Conservation (phyloP, 805 yeast species). For the Ogataea polymorpha region DNA sequence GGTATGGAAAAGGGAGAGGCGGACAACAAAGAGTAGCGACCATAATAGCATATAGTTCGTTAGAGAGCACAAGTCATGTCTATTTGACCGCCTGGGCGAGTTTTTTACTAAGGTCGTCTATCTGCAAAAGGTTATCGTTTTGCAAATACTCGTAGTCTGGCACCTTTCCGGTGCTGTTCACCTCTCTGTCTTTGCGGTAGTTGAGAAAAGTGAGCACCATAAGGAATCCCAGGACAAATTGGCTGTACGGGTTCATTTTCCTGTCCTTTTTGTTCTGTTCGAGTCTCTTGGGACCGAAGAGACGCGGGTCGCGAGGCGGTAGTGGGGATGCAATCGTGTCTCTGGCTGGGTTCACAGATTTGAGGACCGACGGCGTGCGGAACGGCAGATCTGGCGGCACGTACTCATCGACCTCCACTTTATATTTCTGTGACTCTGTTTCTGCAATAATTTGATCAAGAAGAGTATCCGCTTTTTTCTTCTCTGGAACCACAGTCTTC, state of each 20-base stretch:
- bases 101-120: slow-evolving; percentile 15
- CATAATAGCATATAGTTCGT: slow-evolving; percentile 3
- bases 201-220: slow-evolving; percentile 48
- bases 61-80: slow-evolving; percentile 1
- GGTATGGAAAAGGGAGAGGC: background rate
- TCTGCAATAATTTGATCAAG: slow-evolving; percentile 14
- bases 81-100: slow-evolving; percentile 19
- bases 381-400: slow-evolving; percentile 63
- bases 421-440: slow-evolving; percentile 1
- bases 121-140: slow-evolving; percentile 13
- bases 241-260: slow-evolving; percentile 57
- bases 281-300: slow-evolving; percentile 40
- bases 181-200: slow-evolving; percentile 48
- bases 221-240: slow-evolving; percentile 48
- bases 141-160: slow-evolving; percentile 31
- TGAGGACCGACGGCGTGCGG: slow-evolving; percentile 36
- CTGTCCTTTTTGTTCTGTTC: slow-evolving; percentile 44
- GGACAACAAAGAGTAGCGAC: slow-evolving; percentile 8
- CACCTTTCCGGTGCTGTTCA: slow-evolving; percentile 28
- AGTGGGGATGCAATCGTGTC: slow-evolving; percentile 34
- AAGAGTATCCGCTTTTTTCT: background rate
- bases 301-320: slow-evolving; percentile 35
- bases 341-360: slow-evolving; percentile 27
- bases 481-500: slow-evolving; percentile 3
- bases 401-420: slow-evolving; percentile 8